These are phyloP conservation scores for Amylostereum areolatum DNA, from an alignment of 1,284 basidiomycete genomes.

Conservation along the genomic window DNA sequence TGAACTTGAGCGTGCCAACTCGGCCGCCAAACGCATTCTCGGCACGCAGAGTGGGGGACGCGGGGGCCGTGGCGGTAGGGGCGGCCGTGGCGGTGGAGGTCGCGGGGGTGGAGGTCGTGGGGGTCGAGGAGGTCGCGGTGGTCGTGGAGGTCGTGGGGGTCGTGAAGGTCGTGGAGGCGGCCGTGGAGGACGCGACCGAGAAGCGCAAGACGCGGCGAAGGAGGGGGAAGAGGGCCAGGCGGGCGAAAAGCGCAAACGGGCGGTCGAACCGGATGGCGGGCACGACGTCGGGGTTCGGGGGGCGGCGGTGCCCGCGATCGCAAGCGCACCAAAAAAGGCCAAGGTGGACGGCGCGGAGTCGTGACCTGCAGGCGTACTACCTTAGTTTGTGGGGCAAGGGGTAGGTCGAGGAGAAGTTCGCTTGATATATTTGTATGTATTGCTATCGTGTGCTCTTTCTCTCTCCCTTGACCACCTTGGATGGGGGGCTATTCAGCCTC, in stretches of 20 bases:
- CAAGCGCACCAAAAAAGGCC: conserved; percentile 47
- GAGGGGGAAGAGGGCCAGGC: conserved; percentile 27
- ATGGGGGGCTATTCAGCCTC: too few species aligned
- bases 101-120: conserved; percentile 40
- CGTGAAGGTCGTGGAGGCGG: conserved; percentile 26
- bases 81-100: conserved; percentile 35
- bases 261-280: conserved; percentile 69
- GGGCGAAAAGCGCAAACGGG: conserved; percentile 71
- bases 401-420: too few species aligned
- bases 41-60: conserved; percentile 26
- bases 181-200: too few species aligned
- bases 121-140: conserved; percentile 33
- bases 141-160: conserved; percentile 25
- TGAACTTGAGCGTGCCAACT: conserved; percentile 65
- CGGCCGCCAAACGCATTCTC: conserved; percentile 45
- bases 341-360: conserved; percentile 40
- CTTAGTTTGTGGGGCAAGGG: too few species aligned
- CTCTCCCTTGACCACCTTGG: too few species aligned
- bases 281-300: conserved; percentile 59
- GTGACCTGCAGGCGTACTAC: too few species aligned
- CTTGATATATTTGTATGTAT: too few species aligned
- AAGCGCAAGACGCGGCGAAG: conserved; percentile 12
- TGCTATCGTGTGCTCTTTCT: too few species aligned
- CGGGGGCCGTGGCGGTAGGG: conserved; percentile 32
- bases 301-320: conserved; percentile 49